phyloP scores from a whole-genome alignment of 331 rosid species.

The Cydonia oblonga region DNA sequence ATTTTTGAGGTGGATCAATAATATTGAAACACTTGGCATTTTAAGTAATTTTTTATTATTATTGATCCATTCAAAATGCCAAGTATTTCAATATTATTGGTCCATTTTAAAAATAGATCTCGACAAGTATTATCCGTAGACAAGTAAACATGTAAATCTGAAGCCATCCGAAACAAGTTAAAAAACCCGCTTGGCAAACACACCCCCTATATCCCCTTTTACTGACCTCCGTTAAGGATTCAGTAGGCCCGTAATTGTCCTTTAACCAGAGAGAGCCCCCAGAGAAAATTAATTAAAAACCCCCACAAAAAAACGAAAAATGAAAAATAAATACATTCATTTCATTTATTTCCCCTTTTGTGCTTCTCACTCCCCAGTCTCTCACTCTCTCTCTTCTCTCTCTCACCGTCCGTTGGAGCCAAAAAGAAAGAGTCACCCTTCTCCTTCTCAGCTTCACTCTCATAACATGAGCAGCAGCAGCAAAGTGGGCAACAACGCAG shows the following conservation, averaged over 20 bases:
- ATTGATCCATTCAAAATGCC: too few species aligned
- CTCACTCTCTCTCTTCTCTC: conserved; percentile 1
- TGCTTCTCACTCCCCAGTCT: neutral
- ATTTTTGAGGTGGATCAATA: too few species aligned
- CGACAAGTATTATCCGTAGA: too few species aligned
- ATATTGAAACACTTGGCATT: too few species aligned
- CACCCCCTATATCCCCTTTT: neutral
- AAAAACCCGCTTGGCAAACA: neutral
- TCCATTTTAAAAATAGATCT: too few species aligned
- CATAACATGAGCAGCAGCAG: conserved; percentile 50
- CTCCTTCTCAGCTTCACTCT: neutral
- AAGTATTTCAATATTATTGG: too few species aligned
- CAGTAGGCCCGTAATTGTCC: conserved; percentile 5
- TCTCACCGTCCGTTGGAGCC: conserved; percentile 24
- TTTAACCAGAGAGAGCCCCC: conserved; percentile 20
- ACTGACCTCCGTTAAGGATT: conserved; percentile 17
- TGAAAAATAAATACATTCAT: neutral
- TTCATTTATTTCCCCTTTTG: neutral
- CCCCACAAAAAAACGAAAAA: neutral
- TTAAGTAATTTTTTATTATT: too few species aligned
- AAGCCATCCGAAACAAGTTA: neutral
- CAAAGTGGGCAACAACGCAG: conserved; percentile 25
- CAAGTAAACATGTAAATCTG: too few species aligned
- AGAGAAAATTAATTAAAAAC: neutral
- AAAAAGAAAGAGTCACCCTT: conserved; percentile 17